Evolutionary conservation across 192 early-diverging fungal genomes (phyloP).

Genomic region (Podochytrium sp.): DNA sequence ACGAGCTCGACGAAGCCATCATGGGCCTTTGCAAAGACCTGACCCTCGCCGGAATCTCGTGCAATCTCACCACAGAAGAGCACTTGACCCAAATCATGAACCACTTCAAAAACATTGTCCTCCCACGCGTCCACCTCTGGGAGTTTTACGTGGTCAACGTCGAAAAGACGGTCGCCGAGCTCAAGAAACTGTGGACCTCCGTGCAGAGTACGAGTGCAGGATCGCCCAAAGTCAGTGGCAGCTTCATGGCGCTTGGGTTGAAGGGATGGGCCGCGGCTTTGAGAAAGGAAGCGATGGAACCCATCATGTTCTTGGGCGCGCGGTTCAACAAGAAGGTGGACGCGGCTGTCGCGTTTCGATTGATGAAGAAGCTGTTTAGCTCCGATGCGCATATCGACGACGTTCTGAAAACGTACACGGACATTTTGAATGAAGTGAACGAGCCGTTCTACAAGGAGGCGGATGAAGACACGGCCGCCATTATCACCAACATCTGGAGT

Average conservation of each 20-base stretch:
- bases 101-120: slow-evolving; percentile 35
- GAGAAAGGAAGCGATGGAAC: slow-evolving; percentile 22
- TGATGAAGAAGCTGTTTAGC: slow-evolving; percentile 44
- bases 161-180: slow-evolving; percentile 11
- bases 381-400: slow-evolving; percentile 36
- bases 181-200: slow-evolving; percentile 29
- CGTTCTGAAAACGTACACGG: slow-evolving; percentile 54
- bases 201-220: not conserved
- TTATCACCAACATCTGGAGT: slow-evolving; percentile 74
- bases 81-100: slow-evolving; percentile 73
- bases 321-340: slow-evolving; percentile 66
- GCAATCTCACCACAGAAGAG: slow-evolving; percentile 57
- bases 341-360: slow-evolving; percentile 45
- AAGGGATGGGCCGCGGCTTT: slow-evolving; percentile 37
- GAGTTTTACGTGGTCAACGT: slow-evolving; percentile 82
- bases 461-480: slow-evolving; percentile 75
- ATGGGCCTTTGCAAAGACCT: slow-evolving; percentile 70
- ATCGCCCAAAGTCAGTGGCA: not conserved
- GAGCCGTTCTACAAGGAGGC: slow-evolving; percentile 82
- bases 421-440: slow-evolving; percentile 86
- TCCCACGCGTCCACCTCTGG: slow-evolving; percentile 72
- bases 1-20: slow-evolving; percentile 90
- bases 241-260: slow-evolving; percentile 23
- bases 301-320: slow-evolving; percentile 28
- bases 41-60: slow-evolving; percentile 31